These are phyloP conservation scores for Cydonia oblonga DNA, from an alignment of 331 rosid species.

Conservation along the genomic window DNA sequence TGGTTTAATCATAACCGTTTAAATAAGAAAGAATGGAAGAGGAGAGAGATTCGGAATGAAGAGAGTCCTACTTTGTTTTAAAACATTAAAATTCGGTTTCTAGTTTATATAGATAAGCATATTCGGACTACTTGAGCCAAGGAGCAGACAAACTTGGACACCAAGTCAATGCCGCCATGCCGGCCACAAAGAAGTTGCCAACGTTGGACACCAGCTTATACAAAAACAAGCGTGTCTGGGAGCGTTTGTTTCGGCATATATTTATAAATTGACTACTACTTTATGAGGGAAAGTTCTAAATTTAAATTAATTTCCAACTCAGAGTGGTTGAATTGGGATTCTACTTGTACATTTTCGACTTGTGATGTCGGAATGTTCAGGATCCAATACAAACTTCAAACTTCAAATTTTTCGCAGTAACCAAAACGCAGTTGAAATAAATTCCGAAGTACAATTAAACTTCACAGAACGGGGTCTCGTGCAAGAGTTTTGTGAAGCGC, in stretches of 20 bases:
- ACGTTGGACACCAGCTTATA: background rate
- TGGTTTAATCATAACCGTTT: no score
- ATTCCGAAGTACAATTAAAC: background rate
- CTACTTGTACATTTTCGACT: background rate
- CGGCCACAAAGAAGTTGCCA: background rate
- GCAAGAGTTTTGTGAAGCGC: background rate
- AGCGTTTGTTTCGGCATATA: background rate
- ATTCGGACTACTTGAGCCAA: background rate
- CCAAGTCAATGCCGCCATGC: background rate
- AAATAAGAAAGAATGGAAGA: no score
- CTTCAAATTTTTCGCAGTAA: background rate
- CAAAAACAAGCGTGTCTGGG: background rate
- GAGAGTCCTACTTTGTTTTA: no score
- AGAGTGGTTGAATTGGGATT: background rate
- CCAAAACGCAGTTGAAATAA: background rate
- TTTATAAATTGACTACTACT: background rate
- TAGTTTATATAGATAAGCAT: no score
- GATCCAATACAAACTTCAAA: no score
- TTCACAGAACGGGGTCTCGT: background rate
- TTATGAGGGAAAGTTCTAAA: background rate
- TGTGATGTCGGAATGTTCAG: no score
- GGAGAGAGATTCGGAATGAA: accelerated
- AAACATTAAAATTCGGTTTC: no score
- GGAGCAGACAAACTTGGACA: background rate
- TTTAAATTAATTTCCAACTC: background rate